Percentiles rank a stretch among this genome's conserved stretches.
Conservation (phyloP, 192 early-diverging fungal genomes). For the Gigaspora rosea region DNA sequence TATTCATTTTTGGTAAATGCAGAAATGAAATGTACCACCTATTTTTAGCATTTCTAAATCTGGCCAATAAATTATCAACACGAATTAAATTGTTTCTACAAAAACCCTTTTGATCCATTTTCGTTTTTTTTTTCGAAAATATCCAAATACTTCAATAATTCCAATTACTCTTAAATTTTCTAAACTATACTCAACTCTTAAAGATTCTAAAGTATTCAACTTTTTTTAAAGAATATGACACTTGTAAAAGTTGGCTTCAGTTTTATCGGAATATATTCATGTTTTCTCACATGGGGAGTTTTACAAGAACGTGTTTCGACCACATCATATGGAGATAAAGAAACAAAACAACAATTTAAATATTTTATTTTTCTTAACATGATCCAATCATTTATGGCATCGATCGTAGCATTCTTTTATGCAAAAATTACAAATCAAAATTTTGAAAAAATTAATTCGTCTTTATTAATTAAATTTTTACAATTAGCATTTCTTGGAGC, state of each 20-base stretch:
- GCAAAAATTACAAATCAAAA: conserved; percentile 55
- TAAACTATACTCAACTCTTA: too few species aligned
- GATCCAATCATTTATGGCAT: conserved; percentile 79
- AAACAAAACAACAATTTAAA: conserved; percentile 60
- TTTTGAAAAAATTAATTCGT: conserved; percentile 33
- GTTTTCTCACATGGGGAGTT: conserved; percentile 96
- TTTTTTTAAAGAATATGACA: background rate
- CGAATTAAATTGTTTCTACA: too few species aligned
- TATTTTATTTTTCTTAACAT: conserved; percentile 93
- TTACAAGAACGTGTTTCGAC: conserved; percentile 93
- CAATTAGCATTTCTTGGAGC: conserved; percentile 77
- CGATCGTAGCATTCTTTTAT: conserved; percentile 76
- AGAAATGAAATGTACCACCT: too few species aligned
- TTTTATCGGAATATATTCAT: conserved; percentile 77
- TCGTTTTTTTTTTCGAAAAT: too few species aligned
- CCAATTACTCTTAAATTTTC: too few species aligned
- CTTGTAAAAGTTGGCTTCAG: conserved; percentile 9
- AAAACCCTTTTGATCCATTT: too few species aligned
- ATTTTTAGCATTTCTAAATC: too few species aligned
- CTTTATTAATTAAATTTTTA: conserved; percentile 63
- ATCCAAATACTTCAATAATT: too few species aligned
- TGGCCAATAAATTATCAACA: too few species aligned
- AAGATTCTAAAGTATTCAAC: too few species aligned
- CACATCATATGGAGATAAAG: conserved; percentile 61
- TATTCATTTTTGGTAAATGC: too few species aligned